Evolutionary conservation across 108 stramenopile genomes (phyloP).

Genomic region (Cyclotella sp.): DNA sequence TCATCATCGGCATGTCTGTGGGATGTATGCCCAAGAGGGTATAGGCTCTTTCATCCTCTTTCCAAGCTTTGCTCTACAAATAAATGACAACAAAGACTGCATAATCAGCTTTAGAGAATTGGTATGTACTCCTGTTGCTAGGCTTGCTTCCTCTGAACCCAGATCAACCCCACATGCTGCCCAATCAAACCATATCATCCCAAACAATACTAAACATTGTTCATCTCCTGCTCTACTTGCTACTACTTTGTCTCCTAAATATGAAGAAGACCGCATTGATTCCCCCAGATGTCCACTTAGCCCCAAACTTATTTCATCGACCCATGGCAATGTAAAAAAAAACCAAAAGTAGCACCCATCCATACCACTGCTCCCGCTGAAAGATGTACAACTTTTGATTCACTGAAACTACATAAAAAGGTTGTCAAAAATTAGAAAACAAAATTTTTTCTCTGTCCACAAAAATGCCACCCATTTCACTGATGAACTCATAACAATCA

Average conservation of each 20-base stretch:
- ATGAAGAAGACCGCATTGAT: no score
- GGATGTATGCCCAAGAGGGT: not conserved
- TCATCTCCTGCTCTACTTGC: no score
- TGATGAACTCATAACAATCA: not conserved
- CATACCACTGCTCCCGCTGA: not conserved
- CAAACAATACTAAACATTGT: no score
- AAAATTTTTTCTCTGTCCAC: not conserved
- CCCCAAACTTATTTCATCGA: not conserved
- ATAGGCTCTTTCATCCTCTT: constrained; percentile 3
- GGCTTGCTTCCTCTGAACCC: not conserved
- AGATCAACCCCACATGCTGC: not conserved
- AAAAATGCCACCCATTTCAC: not conserved
- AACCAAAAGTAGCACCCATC: not conserved
- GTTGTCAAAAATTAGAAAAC: not conserved
- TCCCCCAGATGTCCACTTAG: not conserved
- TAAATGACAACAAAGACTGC: not conserved
- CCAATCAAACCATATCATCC: not conserved
- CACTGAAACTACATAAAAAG: not conserved
- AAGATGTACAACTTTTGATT: not conserved
- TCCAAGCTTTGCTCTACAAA: not conserved
- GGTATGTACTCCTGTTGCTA: not conserved
- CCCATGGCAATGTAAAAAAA: not conserved
- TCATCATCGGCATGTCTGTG: not conserved
- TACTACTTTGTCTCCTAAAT: no score
- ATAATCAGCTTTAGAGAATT: constrained; percentile 4